A percentile compares a stretch with the other conserved stretches of the same genome.
Evolutionary conservation across 805 yeast species (phyloP).

Genomic region (Yamadazyma kitorensis): DNA sequence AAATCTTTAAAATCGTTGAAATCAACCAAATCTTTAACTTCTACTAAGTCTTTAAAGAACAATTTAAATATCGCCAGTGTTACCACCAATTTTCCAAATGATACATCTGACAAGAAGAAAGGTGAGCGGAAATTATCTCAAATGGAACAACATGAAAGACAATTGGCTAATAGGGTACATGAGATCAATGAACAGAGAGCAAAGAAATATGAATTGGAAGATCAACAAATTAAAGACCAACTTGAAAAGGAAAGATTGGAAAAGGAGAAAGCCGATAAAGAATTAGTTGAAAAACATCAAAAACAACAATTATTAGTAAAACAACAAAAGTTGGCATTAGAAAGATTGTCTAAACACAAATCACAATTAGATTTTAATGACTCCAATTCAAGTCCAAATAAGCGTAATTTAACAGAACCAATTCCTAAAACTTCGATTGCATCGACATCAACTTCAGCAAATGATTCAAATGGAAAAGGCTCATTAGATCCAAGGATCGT

Average conservation of each 20-base stretch:
- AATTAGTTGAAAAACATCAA: neutral
- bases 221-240: conserved; percentile 17
- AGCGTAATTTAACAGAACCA: conserved; percentile 25
- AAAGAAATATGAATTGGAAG: conserved; percentile 16
- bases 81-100: neutral
- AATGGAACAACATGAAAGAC: conserved; percentile 15
- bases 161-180: conserved; percentile 20
- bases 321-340: conserved; percentile 28
- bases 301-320: neutral
- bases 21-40: neutral
- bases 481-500: conserved; percentile 39
- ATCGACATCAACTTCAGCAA: conserved; percentile 1
- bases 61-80: neutral
- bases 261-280: neutral
- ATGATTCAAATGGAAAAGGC: too few species aligned
- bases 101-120: conserved; percentile 3
- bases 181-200: conserved; percentile 20
- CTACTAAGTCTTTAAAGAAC: conserved; percentile 2
- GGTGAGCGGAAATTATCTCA: conserved; percentile 4
- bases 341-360: conserved; percentile 19
- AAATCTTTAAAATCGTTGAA: conserved; percentile 10
- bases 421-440: too few species aligned
- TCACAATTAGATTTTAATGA: conserved; percentile 7
- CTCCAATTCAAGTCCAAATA: conserved; percentile 1
- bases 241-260: conserved; percentile 7